Conservation (phyloP, 108 stramenopile genomes). For the Chaetoceros muelleri region DNA sequence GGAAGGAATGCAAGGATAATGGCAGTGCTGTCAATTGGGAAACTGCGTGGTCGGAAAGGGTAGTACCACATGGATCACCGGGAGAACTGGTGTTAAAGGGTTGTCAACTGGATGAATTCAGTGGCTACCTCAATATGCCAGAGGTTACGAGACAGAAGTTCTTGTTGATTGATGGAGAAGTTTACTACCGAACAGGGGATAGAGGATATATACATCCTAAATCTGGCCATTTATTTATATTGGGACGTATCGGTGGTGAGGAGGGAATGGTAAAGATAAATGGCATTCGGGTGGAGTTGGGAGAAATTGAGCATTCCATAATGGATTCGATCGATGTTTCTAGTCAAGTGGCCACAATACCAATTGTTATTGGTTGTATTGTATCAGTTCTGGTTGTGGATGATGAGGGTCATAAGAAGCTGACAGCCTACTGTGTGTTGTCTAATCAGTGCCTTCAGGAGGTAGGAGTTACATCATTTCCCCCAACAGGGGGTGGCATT, state of each 20-base stretch:
- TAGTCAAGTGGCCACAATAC: background rate
- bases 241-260: slow-evolving; percentile 70
- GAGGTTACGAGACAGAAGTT: slow-evolving; percentile 45
- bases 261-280: slow-evolving; percentile 77
- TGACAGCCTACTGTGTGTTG: slow-evolving; percentile 59
- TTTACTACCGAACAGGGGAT: slow-evolving; percentile 70
- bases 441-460: slow-evolving; percentile 27
- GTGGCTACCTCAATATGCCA: slow-evolving; percentile 51
- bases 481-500: slow-evolving; percentile 16
- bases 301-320: slow-evolving; percentile 63
- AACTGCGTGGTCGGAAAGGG: slow-evolving; percentile 2
- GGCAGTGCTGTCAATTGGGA: slow-evolving; percentile 9
- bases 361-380: slow-evolving; percentile 44
- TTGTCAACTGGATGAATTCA: slow-evolving; percentile 42
- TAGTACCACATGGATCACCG: slow-evolving; percentile 6
- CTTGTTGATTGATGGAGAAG: slow-evolving; percentile 9
- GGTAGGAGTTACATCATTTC: slow-evolving; percentile 17
- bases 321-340: slow-evolving; percentile 18
- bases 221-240: slow-evolving; percentile 28
- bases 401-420: slow-evolving; percentile 11
- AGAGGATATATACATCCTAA: slow-evolving; percentile 38
- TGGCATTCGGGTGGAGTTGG: slow-evolving; percentile 70
- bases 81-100: slow-evolving; percentile 73
- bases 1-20: slow-evolving; percentile 11
- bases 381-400: slow-evolving; percentile 15